Evolutionary conservation across 768 basidiomycete genomes (phyloP).

Genomic region (Harrya chromipes): DNA sequence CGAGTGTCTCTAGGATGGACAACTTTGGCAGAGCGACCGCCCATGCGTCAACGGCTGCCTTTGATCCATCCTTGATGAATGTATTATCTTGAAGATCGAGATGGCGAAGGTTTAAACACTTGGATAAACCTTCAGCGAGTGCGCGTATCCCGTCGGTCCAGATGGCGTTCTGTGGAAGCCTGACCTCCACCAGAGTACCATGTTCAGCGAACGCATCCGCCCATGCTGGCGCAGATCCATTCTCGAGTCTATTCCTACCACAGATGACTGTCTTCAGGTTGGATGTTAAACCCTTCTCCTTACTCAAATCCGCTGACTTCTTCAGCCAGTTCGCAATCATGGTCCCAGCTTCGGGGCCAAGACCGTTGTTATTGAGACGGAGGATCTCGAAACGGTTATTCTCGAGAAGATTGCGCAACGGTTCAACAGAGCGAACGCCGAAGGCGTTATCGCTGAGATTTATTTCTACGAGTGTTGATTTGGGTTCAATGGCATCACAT

Average conservation of each 20-base stretch:
- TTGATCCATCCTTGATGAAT: conserved; percentile 64
- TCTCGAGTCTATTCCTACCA: conserved; percentile 94
- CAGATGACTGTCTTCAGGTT: conserved; percentile 81
- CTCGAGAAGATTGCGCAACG: conserved; percentile 86
- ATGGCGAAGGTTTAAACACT: conserved; percentile 61
- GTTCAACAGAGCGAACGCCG: conserved; percentile 91
- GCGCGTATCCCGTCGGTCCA: conserved; percentile 85
- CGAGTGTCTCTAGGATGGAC: conserved; percentile 71
- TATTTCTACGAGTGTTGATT: conserved; percentile 79
- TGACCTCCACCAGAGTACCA: conserved; percentile 75
- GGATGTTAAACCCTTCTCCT: conserved; percentile 63
- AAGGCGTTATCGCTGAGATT: conserved; percentile 96
- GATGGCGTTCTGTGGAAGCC: conserved; percentile 98
- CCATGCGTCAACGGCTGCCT: conserved; percentile 55
- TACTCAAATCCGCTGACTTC: conserved; percentile 67
- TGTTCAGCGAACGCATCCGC: conserved; percentile 87
- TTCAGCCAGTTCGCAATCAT: conserved; percentile 83
- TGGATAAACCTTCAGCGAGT: conserved; percentile 70
- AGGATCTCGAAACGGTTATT: conserved; percentile 78
- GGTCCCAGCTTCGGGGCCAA: conserved; percentile 85
- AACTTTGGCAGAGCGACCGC: conserved; percentile 65
- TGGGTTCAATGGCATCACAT: conserved; percentile 81
- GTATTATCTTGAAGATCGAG: conserved; percentile 95
- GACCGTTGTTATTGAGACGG: conserved; percentile 94
- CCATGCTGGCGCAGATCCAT: conserved; percentile 81